Evolutionary conservation across 805 yeast genomes (phyloP).

Genomic region (Metschnikowia santaceciliae): DNA sequence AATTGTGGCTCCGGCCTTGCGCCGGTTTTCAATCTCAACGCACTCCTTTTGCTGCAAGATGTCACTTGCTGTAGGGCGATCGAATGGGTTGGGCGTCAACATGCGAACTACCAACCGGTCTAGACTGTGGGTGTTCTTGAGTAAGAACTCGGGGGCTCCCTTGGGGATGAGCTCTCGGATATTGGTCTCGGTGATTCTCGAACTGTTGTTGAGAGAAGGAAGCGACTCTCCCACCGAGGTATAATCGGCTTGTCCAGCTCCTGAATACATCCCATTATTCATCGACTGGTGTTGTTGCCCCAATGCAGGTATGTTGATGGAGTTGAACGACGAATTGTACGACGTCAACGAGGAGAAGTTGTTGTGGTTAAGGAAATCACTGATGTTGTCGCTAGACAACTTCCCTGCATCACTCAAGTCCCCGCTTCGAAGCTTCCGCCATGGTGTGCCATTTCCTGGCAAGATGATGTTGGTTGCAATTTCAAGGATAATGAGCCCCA

Average conservation of each 20-base stretch:
- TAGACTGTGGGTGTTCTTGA: slow-evolving; percentile 50
- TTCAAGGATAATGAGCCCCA: slow-evolving; percentile 90
- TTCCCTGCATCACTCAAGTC: slow-evolving; percentile 94
- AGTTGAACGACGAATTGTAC: slow-evolving; percentile 24
- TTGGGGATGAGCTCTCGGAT: slow-evolving; percentile 50
- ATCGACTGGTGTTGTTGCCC: slow-evolving; percentile 6
- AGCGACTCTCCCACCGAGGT: slow-evolving; percentile 1
- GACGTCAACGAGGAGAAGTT: slow-evolving; percentile 34
- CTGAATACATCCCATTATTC: slow-evolving; percentile 3
- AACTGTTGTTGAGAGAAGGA: background rate
- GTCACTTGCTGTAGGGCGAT: slow-evolving; percentile 75
- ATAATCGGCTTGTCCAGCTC: background rate
- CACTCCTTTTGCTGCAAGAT: slow-evolving; percentile 73
- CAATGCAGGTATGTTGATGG: slow-evolving; percentile 13
- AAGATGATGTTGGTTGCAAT: slow-evolving; percentile 92
- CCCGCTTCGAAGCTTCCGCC: slow-evolving; percentile 95
- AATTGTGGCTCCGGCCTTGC: slow-evolving; percentile 90
- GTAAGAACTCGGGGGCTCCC: slow-evolving; percentile 86
- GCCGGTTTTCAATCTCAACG: slow-evolving; percentile 66
- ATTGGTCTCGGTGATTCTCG: slow-evolving; percentile 1
- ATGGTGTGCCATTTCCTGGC: slow-evolving; percentile 94
- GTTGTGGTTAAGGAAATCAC: slow-evolving; percentile 38
- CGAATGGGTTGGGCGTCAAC: slow-evolving; percentile 79
- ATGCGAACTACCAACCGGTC: slow-evolving; percentile 83
- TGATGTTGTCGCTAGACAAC: slow-evolving; percentile 51